Conservation (phyloP, 1,139 yeast species). For the Suzukiozyma palmioleophila region DNA sequence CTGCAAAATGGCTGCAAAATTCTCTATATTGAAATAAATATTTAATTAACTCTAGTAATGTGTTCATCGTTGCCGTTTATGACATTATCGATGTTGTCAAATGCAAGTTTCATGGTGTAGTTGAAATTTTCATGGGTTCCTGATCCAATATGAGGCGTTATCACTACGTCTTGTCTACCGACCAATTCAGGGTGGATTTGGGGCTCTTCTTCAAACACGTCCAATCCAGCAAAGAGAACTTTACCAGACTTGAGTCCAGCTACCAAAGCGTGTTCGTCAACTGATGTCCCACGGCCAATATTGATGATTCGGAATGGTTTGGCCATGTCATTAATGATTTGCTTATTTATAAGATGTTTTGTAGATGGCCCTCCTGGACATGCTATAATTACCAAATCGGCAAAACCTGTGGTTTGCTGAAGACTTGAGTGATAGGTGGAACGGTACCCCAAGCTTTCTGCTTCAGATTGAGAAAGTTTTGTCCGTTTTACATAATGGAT, state of each 20-base stretch:
- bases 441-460: conserved; percentile 35
- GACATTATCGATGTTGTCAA: conserved; percentile 43
- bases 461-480: conserved; percentile 34
- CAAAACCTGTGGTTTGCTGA: conserved; percentile 25
- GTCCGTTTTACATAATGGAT: conserved; percentile 59
- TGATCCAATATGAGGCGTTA: conserved; percentile 77
- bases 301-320: conserved; percentile 64
- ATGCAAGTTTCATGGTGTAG: conserved; percentile 42
- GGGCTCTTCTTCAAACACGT: conserved; percentile 75
- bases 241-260: conserved; percentile 65
- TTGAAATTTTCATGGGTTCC: conserved; percentile 54
- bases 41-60: conserved; percentile 34
- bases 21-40: not conserved
- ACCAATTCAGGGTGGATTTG: conserved; percentile 47
- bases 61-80: conserved; percentile 24
- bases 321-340: conserved; percentile 42
- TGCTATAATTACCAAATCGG: conserved; percentile 62
- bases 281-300: conserved; percentile 70
- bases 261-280: conserved; percentile 73
- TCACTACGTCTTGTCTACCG: conserved; percentile 59
- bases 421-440: conserved; percentile 41
- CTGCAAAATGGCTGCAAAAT: conserved; percentile 1
- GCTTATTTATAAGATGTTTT: conserved; percentile 46
- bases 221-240: conserved; percentile 70
- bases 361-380: conserved; percentile 67